phyloP scores from a whole-genome alignment of 1,284 basidiomycete species.

The Hortiboletus rubellus region DNA sequence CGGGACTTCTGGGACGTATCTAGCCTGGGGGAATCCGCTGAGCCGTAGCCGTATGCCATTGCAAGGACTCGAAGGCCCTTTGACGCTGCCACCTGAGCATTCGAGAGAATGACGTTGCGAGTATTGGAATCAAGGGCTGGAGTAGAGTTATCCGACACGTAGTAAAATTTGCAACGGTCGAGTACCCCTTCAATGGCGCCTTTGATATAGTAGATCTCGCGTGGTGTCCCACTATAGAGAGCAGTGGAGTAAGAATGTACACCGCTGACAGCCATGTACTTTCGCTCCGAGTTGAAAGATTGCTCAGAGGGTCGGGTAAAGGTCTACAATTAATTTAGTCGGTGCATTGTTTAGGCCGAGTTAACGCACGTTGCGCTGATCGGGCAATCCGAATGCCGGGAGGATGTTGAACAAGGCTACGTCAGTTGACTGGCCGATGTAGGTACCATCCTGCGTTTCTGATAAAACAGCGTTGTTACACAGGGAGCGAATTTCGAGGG shows the following conservation, averaged over 20 bases:
- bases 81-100: constrained; percentile 71
- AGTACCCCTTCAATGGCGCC: constrained; percentile 90
- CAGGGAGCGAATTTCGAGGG: constrained; percentile 64
- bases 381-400: constrained; percentile 65
- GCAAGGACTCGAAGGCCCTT: constrained; percentile 86
- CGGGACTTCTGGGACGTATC: constrained; percentile 26
- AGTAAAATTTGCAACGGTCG: constrained; percentile 83
- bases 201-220: constrained; percentile 88
- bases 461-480: constrained; percentile 73
- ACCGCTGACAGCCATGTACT: constrained; percentile 90
- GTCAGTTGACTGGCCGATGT: constrained; percentile 91
- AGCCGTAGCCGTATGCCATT: constrained; percentile 83
- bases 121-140: constrained; percentile 72
- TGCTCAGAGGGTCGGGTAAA: constrained; percentile 81
- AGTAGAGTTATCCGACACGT: constrained; percentile 82
- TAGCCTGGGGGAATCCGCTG: constrained; percentile 42
- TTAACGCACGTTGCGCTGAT: constrained; percentile 64
- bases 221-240: constrained; percentile 42
- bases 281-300: constrained; percentile 91
- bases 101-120: constrained; percentile 62
- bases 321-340: constrained; percentile 38
- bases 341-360: not conserved
- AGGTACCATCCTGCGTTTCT: constrained; percentile 70
- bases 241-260: constrained; percentile 42
- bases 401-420: constrained; percentile 89